Conservation (phyloP, 75 land plant species). For the Cryptomeria japonica region DNA sequence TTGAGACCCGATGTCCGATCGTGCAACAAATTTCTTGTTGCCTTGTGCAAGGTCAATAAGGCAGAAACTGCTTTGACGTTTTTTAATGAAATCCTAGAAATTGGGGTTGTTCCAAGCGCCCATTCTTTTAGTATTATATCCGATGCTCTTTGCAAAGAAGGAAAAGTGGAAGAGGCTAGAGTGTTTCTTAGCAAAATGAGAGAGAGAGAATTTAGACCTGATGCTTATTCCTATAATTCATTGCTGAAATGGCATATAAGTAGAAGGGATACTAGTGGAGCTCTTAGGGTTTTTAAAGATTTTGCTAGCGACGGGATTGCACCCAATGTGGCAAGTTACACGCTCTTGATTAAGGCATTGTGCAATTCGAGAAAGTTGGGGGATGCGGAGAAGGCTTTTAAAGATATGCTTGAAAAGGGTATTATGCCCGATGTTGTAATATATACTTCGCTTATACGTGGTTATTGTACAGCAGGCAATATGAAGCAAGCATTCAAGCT, state of each 20-base stretch:
- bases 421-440: slow-evolving; percentile 37
- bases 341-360: slow-evolving; percentile 53
- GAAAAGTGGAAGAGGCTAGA: slow-evolving; percentile 32
- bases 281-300: slow-evolving; percentile 30
- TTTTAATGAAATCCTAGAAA: slow-evolving; percentile 32
- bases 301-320: slow-evolving; percentile 18
- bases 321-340: slow-evolving; percentile 51
- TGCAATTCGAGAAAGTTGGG: slow-evolving; percentile 29
- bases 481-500: slow-evolving; percentile 44
- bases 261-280: slow-evolving; percentile 31
- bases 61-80: slow-evolving; percentile 26
- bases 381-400: slow-evolving; percentile 53
- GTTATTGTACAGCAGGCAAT: slow-evolving; percentile 36
- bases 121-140: slow-evolving; percentile 36
- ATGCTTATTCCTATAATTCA: slow-evolving; percentile 43
- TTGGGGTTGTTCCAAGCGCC: slow-evolving; percentile 15
- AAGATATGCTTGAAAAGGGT: slow-evolving; percentile 52
- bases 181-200: slow-evolving; percentile 35
- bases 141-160: slow-evolving; percentile 45
- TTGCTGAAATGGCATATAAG: slow-evolving; percentile 36
- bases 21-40: slow-evolving; percentile 40
- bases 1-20: slow-evolving; percentile 37
- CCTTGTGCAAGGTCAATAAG: slow-evolving; percentile 23
- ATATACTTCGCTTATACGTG: slow-evolving; percentile 61
- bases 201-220: slow-evolving; percentile 47